Base-by-base conservation (phyloP, 306 rosid genomes). In the Nissolia schottii region DNA sequence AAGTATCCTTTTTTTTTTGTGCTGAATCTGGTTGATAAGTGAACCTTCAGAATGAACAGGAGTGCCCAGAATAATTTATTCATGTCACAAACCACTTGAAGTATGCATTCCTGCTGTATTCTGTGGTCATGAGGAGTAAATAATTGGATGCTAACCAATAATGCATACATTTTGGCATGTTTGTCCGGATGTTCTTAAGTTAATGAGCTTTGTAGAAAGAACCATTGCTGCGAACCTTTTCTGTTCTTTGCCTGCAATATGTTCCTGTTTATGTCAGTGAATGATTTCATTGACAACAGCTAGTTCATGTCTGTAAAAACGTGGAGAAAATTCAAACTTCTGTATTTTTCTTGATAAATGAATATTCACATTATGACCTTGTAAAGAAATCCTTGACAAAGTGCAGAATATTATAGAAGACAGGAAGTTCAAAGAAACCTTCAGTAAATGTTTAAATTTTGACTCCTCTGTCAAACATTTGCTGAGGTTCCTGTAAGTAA, bases 401-500 rank as follows among this genome's bases (percentile, higher is more conserved):
- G 78, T 74, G 54, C 87, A 91, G 98, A 86, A 68, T 38, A 85
- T 94, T 70, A 61, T 91, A 59, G 92, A 81, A 49, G 96, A 94
- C 77, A 74, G 58, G 64, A 81, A 72, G 80, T 89, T 86, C 71
- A 91, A 77, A 70, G 90, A 86, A 76, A 76, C 80, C 62, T 70
- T 91, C 54, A 67, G 51, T 43, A 53, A 84, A 24, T 83, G 50
- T 69, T 73, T 82, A 83, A 82, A 74, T 56, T 13, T 46, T 62
- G 94, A 89, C 82, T 85, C 92, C 25, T 73, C 89, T 7, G 85
- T 86, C 75, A 87, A 86, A 61, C 87, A 83, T 77, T 80, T 93
- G 56, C 51, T 87, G 71, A 86, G 81, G 86, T 89, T 87, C 84
- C 82, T 89, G 97, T 91, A 74, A 89, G 98, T 87, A 67, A 48